Evolutionary conservation across 805 yeast species (phyloP).

Genomic region (Yarrowia hollandica): DNA sequence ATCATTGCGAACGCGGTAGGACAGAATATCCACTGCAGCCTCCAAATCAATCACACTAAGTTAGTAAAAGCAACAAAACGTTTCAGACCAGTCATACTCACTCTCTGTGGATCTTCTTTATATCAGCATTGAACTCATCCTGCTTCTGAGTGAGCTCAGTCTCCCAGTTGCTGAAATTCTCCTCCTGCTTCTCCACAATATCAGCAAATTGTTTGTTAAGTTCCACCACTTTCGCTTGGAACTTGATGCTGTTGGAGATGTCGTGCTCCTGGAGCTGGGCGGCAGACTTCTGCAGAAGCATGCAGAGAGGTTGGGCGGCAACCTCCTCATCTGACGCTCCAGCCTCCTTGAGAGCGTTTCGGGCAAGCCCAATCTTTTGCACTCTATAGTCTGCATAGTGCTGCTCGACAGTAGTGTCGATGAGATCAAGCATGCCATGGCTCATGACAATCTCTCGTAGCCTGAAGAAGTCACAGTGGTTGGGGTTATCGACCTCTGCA

Average conservation of each 20-base stretch:
- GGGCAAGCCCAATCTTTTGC: constrained; percentile 76
- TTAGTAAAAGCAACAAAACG: not conserved
- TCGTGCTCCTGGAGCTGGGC: constrained; percentile 42
- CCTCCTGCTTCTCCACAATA: constrained; percentile 86
- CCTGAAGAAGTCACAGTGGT: constrained; percentile 40
- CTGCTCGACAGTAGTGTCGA: constrained; percentile 75
- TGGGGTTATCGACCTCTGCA: constrained; percentile 45
- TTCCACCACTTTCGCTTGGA: constrained; percentile 80
- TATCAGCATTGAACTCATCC: constrained; percentile 33
- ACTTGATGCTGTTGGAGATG: constrained; percentile 59
- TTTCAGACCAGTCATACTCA: not conserved
- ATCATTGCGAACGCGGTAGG: constrained; percentile 19
- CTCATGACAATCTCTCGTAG: constrained; percentile 69
- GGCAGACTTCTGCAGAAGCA: constrained; percentile 32
- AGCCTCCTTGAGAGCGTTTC: constrained; percentile 77
- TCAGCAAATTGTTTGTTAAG: constrained; percentile 82
- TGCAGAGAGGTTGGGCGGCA: constrained; percentile 9
- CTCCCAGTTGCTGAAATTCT: constrained; percentile 89
- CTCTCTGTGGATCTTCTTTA: constrained; percentile 19
- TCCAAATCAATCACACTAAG: constrained; percentile 19
- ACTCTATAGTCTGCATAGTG: constrained; percentile 80
- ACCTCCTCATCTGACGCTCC: constrained; percentile 77
- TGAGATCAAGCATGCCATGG: constrained; percentile 73
- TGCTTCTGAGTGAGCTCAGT: constrained; percentile 54
- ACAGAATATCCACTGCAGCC: constrained; percentile 19